Base-by-base conservation (phyloP, 1,284 basidiomycete species). In the Heliocybe sulcata region DNA sequence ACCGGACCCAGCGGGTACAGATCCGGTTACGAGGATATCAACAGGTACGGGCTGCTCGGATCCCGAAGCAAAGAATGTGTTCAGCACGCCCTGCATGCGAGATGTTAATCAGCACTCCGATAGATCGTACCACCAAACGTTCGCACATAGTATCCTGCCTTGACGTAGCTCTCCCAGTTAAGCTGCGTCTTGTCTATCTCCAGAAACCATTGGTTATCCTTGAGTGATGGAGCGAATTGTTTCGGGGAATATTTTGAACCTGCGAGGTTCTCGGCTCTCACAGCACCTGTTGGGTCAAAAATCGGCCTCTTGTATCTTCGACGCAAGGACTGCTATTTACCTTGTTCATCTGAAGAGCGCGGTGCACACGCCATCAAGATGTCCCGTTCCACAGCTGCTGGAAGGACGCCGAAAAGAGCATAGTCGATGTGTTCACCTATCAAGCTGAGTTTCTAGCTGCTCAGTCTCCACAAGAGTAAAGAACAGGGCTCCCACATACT, bases 341-440 rank as follows among this genome's bases (percentile, higher is more conserved):
- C 47, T 49, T 49, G 47, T 26, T 49, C 47, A 25, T 6, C 25
- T 26, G 47, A 58, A 60, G 52, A 35, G 55, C 78, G 75, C 19
- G 82, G 76, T n/a, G 77, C 82, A 64, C 87, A 86, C 0, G 92
- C 92, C 60, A 94, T 87, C 45, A 94, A 73, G 59, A 94, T 87
- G 69, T 94, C 92, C 55, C 83, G 82, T 61, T 94, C 92, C 52
- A 94, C 81, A 1, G 92, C 92, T 12, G 87, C 81, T 8, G 92
- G 92, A 29, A 94, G 77, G 12, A 92, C 91, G 2, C 85, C 85
- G 61, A 90, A 90, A 29, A 89, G 72, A 1, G 81, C 80, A 65
- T 94, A 94, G 71, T 94, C 92, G 66, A 94, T 90, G 67, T 95
- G 92, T 70, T 94, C 92, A 47, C 90, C 89, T 80, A 76, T 62